A percentile compares a stretch with the other conserved stretches of the same genome.
Conservation (phyloP, 805 yeast genomes). For the Isabelozyma rhagii region DNA sequence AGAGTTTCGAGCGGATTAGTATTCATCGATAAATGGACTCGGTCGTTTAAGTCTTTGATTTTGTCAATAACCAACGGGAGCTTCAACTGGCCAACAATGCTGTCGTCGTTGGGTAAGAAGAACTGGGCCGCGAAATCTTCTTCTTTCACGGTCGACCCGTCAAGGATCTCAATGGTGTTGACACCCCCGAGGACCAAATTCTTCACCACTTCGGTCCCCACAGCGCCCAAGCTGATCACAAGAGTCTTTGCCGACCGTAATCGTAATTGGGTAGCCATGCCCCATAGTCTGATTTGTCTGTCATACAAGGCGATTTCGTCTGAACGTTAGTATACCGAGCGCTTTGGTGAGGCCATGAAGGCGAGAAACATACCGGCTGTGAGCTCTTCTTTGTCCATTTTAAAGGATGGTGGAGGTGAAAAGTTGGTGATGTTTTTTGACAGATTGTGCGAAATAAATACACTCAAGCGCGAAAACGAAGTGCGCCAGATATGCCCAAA, state of each 20-base stretch:
- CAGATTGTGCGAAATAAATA: too few species aligned
- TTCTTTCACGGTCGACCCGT: conserved; percentile 49
- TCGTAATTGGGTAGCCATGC: conserved; percentile 81
- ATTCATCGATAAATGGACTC: conserved; percentile 59
- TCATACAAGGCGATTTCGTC: conserved; percentile 93
- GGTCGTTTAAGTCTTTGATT: conserved; percentile 72
- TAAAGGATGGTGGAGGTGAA: too few species aligned
- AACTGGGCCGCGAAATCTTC: conserved; percentile 75
- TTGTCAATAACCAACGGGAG: conserved; percentile 52
- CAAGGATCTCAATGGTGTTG: conserved; percentile 72
- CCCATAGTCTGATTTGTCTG: conserved; percentile 95
- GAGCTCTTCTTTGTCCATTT: conserved; percentile 3
- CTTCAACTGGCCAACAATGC: conserved; percentile 54
- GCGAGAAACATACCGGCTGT: conserved; percentile 6
- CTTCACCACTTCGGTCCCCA: conserved; percentile 80
- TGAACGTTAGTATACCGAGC: conserved; percentile 3
- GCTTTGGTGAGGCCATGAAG: background rate
- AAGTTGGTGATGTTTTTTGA: too few species aligned
- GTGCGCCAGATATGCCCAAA: too few species aligned
- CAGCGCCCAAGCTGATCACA: conserved; percentile 68
- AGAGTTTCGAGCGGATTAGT: conserved; percentile 18
- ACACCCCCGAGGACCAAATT: conserved; percentile 87
- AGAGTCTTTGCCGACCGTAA: conserved; percentile 72
- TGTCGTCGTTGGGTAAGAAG: conserved; percentile 53
- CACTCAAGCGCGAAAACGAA: too few species aligned